Percentiles rank a stretch among this genome's conserved stretches.
These are phyloP conservation scores for Neonectria neomacrospora DNA, from an alignment of 2,329 filamentous ascomycete species.

Conservation along the genomic window DNA sequence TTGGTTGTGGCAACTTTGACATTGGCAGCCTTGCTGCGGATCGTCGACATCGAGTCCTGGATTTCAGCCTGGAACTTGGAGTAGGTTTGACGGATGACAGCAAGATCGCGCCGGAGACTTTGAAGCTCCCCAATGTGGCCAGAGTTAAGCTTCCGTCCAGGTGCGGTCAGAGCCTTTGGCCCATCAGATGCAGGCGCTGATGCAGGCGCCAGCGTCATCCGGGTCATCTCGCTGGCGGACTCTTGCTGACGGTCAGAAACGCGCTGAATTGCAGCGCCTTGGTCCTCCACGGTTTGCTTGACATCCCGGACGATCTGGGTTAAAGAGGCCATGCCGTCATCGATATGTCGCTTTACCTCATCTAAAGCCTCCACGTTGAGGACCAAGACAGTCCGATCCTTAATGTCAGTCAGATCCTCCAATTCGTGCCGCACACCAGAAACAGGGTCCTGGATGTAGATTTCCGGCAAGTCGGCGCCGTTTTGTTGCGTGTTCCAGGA, in stretches of 20 bases:
- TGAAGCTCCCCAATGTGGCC: slow-evolving; percentile 82
- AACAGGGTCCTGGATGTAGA: slow-evolving; percentile 95
- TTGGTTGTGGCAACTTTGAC: slow-evolving; percentile 82
- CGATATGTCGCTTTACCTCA: slow-evolving; percentile 95
- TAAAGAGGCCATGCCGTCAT: slow-evolving; percentile 86
- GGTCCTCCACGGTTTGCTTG: slow-evolving; percentile 84
- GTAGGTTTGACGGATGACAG: slow-evolving; percentile 92
- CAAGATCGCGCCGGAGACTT: slow-evolving; percentile 85
- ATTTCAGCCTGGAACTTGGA: slow-evolving; percentile 91
- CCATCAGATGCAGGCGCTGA: slow-evolving; percentile 57
- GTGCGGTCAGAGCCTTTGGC: slow-evolving; percentile 47
- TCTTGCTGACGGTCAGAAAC: slow-evolving; percentile 94
- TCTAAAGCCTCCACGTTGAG: slow-evolving; percentile 93
- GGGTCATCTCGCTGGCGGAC: slow-evolving; percentile 85
- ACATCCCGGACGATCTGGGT: slow-evolving; percentile 87
- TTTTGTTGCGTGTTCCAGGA: slow-evolving; percentile 98
- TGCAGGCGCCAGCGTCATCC: slow-evolving; percentile 60
- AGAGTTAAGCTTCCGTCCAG: slow-evolving; percentile 60
- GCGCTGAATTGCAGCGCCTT: slow-evolving; percentile 81
- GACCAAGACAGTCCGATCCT: slow-evolving; percentile 93
- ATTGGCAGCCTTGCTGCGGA: slow-evolving; percentile 82
- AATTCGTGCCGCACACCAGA: slow-evolving; percentile 97
- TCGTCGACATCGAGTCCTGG: slow-evolving; percentile 83
- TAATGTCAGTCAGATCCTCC: slow-evolving; percentile 92
- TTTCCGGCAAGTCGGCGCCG: slow-evolving; percentile 91